A percentile compares a stretch with the other conserved stretches of the same genome.
These are phyloP conservation scores for Lentinula boryana DNA, from an alignment of 768 basidiomycete species.

Conservation along the genomic window DNA sequence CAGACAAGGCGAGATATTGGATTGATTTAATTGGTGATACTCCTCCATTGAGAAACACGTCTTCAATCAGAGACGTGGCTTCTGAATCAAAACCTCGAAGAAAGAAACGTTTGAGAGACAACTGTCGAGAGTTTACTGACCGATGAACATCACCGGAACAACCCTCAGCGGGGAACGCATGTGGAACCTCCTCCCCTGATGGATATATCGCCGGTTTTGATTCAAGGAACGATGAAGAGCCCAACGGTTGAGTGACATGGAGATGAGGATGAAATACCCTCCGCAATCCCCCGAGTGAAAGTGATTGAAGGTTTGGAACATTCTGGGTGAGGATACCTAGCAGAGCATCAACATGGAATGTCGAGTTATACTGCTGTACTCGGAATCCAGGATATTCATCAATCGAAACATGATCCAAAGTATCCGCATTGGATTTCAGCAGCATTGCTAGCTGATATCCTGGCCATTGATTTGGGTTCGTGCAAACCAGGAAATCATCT, in stretches of 20 bases:
- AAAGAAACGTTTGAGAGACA: not conserved
- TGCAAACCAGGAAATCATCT: not conserved
- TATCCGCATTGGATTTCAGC: not conserved
- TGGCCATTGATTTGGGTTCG: not conserved
- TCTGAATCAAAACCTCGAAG: not conserved
- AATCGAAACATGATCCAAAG: not conserved
- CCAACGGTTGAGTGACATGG: too few species aligned
- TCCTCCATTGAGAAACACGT: not conserved
- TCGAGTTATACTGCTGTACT: not conserved
- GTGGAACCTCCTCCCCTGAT: not conserved
- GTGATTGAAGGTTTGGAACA: not conserved
- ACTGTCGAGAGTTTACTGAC: not conserved
- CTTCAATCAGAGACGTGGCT: not conserved
- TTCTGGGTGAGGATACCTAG: not conserved
- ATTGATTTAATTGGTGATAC: not conserved
- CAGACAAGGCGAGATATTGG: not conserved
- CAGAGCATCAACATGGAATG: not conserved
- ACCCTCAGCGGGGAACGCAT: not conserved
- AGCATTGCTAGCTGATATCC: not conserved
- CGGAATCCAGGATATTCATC: slow-evolving; percentile 4
- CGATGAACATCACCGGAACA: too few species aligned
- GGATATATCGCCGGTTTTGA: not conserved
- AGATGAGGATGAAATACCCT: too few species aligned
- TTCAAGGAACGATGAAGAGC: not conserved
- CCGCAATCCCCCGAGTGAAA: not conserved